Evolutionary conservation across 23 red algal genomes (phyloP), one percentile per base, ranked within the genome.

Genomic region (Cyanidium caldarium): DNA sequence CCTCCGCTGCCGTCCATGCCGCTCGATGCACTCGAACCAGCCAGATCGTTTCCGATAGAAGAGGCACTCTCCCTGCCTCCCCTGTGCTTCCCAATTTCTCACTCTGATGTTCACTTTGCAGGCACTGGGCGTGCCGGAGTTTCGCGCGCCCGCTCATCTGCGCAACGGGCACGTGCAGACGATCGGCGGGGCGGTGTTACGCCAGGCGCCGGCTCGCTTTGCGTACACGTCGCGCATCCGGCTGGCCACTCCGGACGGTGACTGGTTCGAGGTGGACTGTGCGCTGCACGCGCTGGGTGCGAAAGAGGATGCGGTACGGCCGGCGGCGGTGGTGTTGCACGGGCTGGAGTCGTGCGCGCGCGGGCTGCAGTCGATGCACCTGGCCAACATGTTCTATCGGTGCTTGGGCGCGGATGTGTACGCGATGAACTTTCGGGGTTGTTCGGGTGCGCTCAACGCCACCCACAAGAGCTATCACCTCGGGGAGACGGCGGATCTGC

Each of bases 371-470:
- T 46, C 91, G 21, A 19, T 78, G 0, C 78, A 79, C 16, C 78
- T 96, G 19, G 85, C 73, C 1, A 29, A 72, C 44, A 68, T 96
- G 23, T 40, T 45, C 45, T 19, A 13, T 33, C 31, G 10, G 5
- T 25, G 45, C 35, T 46, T 56, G 35, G 66, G 45, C 45, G 68
- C 75, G 10, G 68, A 82, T 58, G 91, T 96, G 14, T 65, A 72
- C 37, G 79, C 76, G 17, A 44, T 96, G 35, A 96, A 96, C 38
- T 85, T 57, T 67, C 79, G 91, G 42, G 78, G 83, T 0, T 96
- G 91, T 45, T 81, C 83, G 33, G 74, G 75, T 28, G 69, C 23
- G 26, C 57, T 65, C 37, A 79, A 78, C 19, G 42, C 46, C 68
- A 83, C 84, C 34, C 46, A 72, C 10, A 71, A 70, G 28, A 73